Evolutionary conservation across 306 rosid species (phyloP).

Genomic region (Citrullus colocynthis): DNA sequence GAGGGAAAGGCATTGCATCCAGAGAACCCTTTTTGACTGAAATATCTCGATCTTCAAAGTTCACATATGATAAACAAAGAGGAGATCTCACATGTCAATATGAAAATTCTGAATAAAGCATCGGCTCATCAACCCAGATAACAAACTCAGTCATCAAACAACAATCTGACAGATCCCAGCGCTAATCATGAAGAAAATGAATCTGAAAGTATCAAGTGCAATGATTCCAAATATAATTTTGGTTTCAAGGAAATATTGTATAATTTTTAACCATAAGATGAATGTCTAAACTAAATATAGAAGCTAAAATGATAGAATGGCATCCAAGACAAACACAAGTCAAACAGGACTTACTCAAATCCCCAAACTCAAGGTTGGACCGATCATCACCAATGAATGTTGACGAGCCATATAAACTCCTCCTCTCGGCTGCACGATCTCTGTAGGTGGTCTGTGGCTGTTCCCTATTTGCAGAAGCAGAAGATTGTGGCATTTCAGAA

Average conservation of each 20-base stretch:
- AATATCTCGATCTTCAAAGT: conserved; percentile 66
- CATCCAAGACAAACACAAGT: neutral
- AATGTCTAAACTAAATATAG: neutral
- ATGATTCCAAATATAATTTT: neutral
- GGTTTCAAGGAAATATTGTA: neutral
- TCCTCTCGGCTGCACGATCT: conserved; percentile 97
- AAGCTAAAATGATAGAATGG: neutral
- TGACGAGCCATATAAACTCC: conserved; percentile 85
- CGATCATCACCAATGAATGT: conserved; percentile 45
- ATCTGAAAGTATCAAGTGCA: conserved; percentile 13
- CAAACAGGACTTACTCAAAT: conserved; percentile 55
- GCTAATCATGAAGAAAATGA: conserved; percentile 11
- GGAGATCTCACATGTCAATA: conserved; percentile 39
- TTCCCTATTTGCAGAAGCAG: conserved; percentile 54
- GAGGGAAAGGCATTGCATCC: conserved; percentile 97
- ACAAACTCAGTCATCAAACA: conserved; percentile 5
- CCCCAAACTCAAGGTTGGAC: conserved; percentile 48
- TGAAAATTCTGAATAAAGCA: conserved; percentile 11
- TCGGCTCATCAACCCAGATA: conserved; percentile 13
- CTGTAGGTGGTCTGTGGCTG: conserved; percentile 65
- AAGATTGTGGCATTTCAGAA: conserved; percentile 70
- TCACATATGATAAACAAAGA: conserved; percentile 35
- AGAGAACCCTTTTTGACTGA: conserved; percentile 56
- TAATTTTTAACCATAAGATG: conserved; percentile 6
- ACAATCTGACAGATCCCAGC: conserved; percentile 8